phyloP scores from a whole-genome alignment of 768 basidiomycete genomes.

The Cystobasidium onofrii region DNA sequence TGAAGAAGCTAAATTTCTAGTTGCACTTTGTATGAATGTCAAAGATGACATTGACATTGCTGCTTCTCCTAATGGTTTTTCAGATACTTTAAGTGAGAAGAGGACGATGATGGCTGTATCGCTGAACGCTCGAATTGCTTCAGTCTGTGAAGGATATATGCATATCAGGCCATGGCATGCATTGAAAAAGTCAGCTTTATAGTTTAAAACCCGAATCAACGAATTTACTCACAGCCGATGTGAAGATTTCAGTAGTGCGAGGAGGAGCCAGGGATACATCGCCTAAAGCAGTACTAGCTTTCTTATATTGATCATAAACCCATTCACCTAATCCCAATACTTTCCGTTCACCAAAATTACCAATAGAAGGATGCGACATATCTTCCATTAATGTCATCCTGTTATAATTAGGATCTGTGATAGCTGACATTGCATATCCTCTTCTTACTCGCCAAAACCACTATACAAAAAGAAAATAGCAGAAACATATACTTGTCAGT shows the following conservation, averaged over 20 bases:
- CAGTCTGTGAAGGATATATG: slow-evolving; percentile 8
- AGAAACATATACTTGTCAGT: too few relatives aligned
- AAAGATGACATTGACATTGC: slow-evolving; percentile 17
- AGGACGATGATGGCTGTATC: slow-evolving; percentile 24
- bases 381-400: slow-evolving; percentile 17
- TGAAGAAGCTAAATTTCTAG: not conserved
- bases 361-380: slow-evolving; percentile 6
- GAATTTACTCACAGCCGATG: slow-evolving; percentile 9
- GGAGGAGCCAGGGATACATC: slow-evolving; percentile 21
- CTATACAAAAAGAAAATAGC: not conserved
- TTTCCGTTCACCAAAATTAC: slow-evolving; percentile 17
- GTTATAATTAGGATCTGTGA: slow-evolving; percentile 19
- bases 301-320: slow-evolving; percentile 15
- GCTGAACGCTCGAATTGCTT: slow-evolving; percentile 6
- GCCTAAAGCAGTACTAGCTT: slow-evolving; percentile 13
- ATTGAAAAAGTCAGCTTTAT: too few relatives aligned
- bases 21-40: slow-evolving; percentile 21
- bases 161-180: too few relatives aligned
- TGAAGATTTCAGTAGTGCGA: not conserved
- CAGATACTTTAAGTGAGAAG: slow-evolving; percentile 23
- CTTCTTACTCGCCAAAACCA: not conserved
- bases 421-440: not conserved
- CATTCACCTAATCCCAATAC: slow-evolving; percentile 26
- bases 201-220: too few relatives aligned
- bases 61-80: slow-evolving; percentile 2